Evolutionary conservation across 192 early-diverging fungal genomes (phyloP), one percentile per base, ranked within the genome.

Genomic region (Coemansia sp.): DNA sequence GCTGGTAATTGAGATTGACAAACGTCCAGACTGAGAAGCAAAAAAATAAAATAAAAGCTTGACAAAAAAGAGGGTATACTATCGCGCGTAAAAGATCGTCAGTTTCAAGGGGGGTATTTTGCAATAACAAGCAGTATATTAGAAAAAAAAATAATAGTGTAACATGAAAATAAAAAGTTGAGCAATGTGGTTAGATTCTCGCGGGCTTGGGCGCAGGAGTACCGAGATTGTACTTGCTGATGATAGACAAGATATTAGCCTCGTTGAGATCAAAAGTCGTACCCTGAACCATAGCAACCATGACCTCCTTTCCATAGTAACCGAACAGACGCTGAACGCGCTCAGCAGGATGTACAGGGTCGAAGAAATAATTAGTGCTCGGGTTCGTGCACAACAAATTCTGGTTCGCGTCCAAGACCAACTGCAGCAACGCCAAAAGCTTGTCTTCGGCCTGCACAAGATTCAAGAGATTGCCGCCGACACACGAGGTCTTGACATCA

Each of bases 301-400:
- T 18, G 18, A 71, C 18, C 30, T 71, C 65, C 27, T 70, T 71
- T 39, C 72, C 55, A 37, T 64, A 70, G 60, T 80, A 80, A 1
- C 78, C 78, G 49, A 81, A 81, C 52, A 81, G 35, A 12, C 74
- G 62, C 70, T 81, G 78, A 37, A 81, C 55, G 0, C 74, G 65
- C 67, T 75, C 74, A 11, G 74, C 69, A 0, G 78, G 78, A n/a
- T 81, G 78, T 3, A 81, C 74, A 59, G 69, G 61, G 60, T 81
- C 78, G 29, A 75, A 73, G 60, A 75, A 81, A 35, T 75, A 81
- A 70, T 73, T 72, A 38, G 65, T 67, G 70, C 74, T 73, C 5
- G 73, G 73, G 38, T 69, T 43, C 55, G 40, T 63, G 74, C 78
- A 81, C 66, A 81, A 39, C 5, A 75, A 32, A 32, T 72, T 47